These are phyloP conservation scores for Chenopodium berlandieri DNA, from an alignment of 148 eudicot species.

Conservation along the genomic window DNA sequence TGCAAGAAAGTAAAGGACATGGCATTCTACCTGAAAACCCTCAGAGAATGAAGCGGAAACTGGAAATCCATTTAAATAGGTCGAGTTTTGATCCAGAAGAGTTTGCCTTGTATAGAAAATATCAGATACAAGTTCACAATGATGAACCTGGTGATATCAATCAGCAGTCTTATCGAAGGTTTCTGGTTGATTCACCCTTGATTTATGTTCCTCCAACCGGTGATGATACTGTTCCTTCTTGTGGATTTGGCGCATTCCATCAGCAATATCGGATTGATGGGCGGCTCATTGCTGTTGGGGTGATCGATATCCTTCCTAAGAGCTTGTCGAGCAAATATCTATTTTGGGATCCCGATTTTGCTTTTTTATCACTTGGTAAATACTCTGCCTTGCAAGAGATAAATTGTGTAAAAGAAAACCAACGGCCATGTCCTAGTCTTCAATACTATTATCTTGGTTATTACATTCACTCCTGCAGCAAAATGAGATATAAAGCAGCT, in stretches of 20 bases:
- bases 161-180: constrained; percentile 72
- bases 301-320: constrained; percentile 91
- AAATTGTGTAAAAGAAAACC: constrained; percentile 71
- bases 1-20: constrained; percentile 32
- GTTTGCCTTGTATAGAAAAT: constrained; percentile 72
- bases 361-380: constrained; percentile 83
- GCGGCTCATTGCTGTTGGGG: constrained; percentile 88
- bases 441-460: constrained; percentile 96
- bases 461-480: constrained; percentile 89
- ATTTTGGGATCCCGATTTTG: constrained; percentile 95
- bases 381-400: constrained; percentile 86
- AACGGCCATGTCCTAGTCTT: constrained; percentile 70
- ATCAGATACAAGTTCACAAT: constrained; percentile 81
- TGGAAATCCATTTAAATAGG: constrained; percentile 66
- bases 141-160: constrained; percentile 62
- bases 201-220: constrained; percentile 56
- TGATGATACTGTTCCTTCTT: constrained; percentile 68
- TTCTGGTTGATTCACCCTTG: constrained; percentile 85
- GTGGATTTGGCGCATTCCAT: constrained; percentile 97
- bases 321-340: constrained; percentile 94
- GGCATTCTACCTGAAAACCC: constrained; percentile 24
- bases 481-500: constrained; percentile 98
- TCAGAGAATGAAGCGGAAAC: constrained; percentile 39
- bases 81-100: constrained; percentile 90
- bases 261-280: constrained; percentile 92